A percentile compares a stretch with the other conserved stretches of the same genome.
Evolutionary conservation across 371 early-diverging fungal genomes (phyloP).

Genomic region (Circinella minor): DNA sequence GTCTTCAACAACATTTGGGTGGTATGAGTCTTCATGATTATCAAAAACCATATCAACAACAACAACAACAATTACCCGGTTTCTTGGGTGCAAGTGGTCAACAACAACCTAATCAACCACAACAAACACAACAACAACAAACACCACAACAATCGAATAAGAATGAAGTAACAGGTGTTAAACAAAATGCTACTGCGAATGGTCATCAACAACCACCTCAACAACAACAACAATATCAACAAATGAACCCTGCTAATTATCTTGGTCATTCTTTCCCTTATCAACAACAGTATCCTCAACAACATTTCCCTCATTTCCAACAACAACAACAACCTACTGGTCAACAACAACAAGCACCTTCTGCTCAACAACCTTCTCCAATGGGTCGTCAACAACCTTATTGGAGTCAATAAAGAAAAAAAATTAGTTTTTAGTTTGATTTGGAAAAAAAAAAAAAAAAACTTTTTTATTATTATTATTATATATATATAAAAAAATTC

Average conservation of each 20-base stretch:
- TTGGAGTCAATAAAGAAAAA: slow-evolving; percentile 30
- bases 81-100: slow-evolving; percentile 14
- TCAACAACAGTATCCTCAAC: slow-evolving; percentile 19
- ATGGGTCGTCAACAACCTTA: slow-evolving; percentile 30
- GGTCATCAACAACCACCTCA: slow-evolving; percentile 3
- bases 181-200: slow-evolving; percentile 11
- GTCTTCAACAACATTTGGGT: slow-evolving; percentile 36
- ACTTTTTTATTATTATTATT: too few species aligned
- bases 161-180: slow-evolving; percentile 5
- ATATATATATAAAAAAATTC: too few species aligned
- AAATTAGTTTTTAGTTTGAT: too few species aligned
- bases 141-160: background rate
- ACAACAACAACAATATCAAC: slow-evolving; percentile 13
- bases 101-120: slow-evolving; percentile 1
- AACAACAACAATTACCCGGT: slow-evolving; percentile 25
- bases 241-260: slow-evolving; percentile 16
- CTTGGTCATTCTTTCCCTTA: slow-evolving; percentile 25
- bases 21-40: slow-evolving; percentile 45
- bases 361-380: slow-evolving; percentile 22
- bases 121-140: slow-evolving; percentile 19
- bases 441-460: slow-evolving; percentile 21
- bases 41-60: slow-evolving; percentile 40
- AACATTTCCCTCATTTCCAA: slow-evolving; percentile 17
- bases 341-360: slow-evolving; percentile 17
- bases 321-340: slow-evolving; percentile 10